phyloP scores from a whole-genome alignment of 768 basidiomycete species.

The Lyophyllum semitale region DNA sequence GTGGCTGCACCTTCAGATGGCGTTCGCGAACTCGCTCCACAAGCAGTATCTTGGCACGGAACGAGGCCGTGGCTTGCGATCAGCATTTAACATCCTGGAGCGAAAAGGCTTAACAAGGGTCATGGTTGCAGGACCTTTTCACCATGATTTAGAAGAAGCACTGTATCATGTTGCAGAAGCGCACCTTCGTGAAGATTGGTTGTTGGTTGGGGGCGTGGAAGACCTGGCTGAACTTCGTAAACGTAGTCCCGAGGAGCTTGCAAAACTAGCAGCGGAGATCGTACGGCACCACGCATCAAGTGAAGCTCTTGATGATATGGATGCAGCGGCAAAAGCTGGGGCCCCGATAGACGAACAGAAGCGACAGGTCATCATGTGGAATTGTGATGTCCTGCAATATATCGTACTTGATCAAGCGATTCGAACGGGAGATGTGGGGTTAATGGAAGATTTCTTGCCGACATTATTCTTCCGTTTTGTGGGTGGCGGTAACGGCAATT shows the following conservation, averaged over 20 bases:
- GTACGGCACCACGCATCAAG: conserved; percentile 29
- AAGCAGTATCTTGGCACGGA: conserved; percentile 40
- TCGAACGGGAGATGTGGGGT: conserved; percentile 24
- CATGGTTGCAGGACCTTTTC: conserved; percentile 31
- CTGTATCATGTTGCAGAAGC: conserved; percentile 37
- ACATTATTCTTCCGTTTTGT: background rate
- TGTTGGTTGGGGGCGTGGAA: conserved; percentile 21
- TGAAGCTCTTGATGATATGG: conserved; percentile 21
- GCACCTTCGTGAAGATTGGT: conserved; percentile 36
- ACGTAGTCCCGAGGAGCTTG: conserved; percentile 25
- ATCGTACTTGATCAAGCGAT: conserved; percentile 36
- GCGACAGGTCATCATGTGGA: conserved; percentile 33
- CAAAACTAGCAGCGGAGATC: conserved; percentile 25
- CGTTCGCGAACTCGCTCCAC: conserved; percentile 39
- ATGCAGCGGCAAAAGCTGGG: conserved; percentile 3
- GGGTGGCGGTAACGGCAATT: conserved; percentile 32
- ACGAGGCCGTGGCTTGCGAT: conserved; percentile 24
- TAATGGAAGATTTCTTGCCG: background rate
- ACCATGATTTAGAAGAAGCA: conserved; percentile 36
- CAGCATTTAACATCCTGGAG: conserved; percentile 31
- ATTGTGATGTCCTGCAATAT: conserved; percentile 36
- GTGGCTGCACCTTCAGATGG: conserved; percentile 45
- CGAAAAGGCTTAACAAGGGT: conserved; percentile 28
- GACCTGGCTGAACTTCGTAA: conserved; percentile 26
- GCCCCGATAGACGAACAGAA: conserved; percentile 15